Conservation (phyloP, 495 filamentous ascomycete genomes). For the Xylaria scruposa region DNA sequence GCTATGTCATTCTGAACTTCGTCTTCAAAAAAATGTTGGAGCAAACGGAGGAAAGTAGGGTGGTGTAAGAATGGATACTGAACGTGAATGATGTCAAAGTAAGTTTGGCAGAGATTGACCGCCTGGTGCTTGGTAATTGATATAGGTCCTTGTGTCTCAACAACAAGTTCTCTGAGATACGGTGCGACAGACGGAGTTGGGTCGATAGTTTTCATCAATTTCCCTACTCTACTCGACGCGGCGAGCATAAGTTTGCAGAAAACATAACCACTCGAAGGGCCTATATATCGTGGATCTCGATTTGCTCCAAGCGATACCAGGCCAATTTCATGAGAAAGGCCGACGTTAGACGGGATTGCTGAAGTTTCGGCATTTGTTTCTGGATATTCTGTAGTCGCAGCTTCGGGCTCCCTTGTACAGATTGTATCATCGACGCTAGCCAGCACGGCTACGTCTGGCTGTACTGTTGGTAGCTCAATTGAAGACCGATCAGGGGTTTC, state of each 20-base stretch:
- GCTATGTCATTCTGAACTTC: conserved; percentile 32
- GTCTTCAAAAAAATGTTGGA: conserved; percentile 43
- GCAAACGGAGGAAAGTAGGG: conserved; percentile 45
- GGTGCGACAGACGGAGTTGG: conserved; percentile 6
- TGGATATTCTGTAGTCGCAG: background rate
- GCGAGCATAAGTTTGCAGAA: conserved; percentile 53
- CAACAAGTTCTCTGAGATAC: conserved; percentile 34
- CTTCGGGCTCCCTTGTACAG: background rate
- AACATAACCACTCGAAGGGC: conserved; percentile 39
- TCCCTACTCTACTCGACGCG: conserved; percentile 40
- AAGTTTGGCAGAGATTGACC: conserved; percentile 47
- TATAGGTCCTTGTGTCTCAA: conserved; percentile 46
- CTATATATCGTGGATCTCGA: conserved; percentile 29
- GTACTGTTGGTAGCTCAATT: background rate
- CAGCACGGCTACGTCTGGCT: conserved; percentile 1
- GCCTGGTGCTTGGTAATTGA: conserved; percentile 47
- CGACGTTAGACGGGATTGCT: conserved; percentile 45
- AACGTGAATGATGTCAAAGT: conserved; percentile 51
- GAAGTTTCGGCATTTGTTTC: conserved; percentile 32
- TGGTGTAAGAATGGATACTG: conserved; percentile 54
- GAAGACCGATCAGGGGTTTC: background rate
- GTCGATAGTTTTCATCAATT: conserved; percentile 32
- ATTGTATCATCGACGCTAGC: background rate
- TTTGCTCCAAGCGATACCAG: conserved; percentile 28
- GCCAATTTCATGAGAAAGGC: conserved; percentile 41